Conservation (phyloP, 345 rosid species). For the Citrus maxima region DNA sequence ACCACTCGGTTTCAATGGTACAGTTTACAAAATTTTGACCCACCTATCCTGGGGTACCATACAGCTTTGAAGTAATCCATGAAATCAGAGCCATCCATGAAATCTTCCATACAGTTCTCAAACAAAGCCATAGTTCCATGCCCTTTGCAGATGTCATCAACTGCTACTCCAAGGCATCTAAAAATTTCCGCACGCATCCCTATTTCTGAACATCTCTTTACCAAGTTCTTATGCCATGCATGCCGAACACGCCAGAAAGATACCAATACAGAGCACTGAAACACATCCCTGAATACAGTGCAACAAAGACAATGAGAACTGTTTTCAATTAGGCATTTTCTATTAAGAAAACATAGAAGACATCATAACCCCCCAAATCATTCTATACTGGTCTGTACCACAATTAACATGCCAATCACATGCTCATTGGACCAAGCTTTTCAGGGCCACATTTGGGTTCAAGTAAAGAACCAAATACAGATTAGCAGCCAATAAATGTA, state of each 20-base stretch:
- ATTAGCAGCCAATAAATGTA: neutral
- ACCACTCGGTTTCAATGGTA: neutral
- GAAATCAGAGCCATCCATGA: constrained; percentile 53
- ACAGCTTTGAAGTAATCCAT: constrained; percentile 82
- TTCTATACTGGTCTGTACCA: neutral
- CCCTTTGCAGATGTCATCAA: constrained; percentile 66
- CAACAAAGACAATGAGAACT: constrained; percentile 10
- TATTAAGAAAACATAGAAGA: constrained; percentile 1
- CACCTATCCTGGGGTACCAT: constrained; percentile 85
- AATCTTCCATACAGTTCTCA: constrained; percentile 58
- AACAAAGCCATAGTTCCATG: constrained; percentile 48
- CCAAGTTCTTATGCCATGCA: constrained; percentile 85
- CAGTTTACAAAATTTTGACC: constrained; percentile 7
- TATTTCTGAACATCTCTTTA: constrained; percentile 66
- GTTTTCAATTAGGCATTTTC: constrained; percentile 1
- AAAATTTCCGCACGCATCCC: constrained; percentile 58
- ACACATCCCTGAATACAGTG: constrained; percentile 73
- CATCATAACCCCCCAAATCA: neutral
- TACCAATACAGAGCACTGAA: constrained; percentile 79
- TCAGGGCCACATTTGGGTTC: neutral
- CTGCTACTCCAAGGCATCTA: constrained; percentile 52
- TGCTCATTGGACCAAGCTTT: neutral
- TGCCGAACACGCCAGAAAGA: constrained; percentile 88
- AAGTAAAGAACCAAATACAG: neutral
- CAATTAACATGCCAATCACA: neutral